A percentile compares a stretch with the other conserved stretches of the same genome.
Conservation (phyloP, 2,329 filamentous ascomycete genomes). For the Coniochaeta prunicola region DNA sequence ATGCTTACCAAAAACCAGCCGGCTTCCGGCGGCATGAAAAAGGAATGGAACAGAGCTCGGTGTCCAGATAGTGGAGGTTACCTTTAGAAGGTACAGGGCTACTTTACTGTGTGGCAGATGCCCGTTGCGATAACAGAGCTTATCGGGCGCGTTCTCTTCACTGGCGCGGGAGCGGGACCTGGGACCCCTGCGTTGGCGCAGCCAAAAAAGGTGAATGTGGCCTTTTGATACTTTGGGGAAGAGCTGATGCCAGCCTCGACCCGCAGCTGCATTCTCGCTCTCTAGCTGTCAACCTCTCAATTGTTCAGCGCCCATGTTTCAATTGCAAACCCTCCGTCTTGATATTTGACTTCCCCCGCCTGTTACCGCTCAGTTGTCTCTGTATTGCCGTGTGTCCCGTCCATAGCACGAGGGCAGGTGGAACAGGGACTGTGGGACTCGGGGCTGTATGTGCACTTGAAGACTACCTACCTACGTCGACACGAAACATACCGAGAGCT, state of each 20-base stretch:
- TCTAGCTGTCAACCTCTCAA: not conserved
- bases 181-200: not conserved
- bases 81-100: too few relatives aligned
- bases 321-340: not conserved
- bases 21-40: too few relatives aligned
- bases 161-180: not conserved
- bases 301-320: not conserved
- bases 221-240: constrained; percentile 2
- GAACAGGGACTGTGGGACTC: not conserved
- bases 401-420: not conserved
- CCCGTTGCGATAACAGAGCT: not conserved
- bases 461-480: not conserved
- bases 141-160: not conserved
- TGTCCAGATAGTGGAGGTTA: too few relatives aligned
- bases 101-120: not conserved
- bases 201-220: constrained; percentile 8
- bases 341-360: not conserved
- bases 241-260: constrained; percentile 3
- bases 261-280: constrained; percentile 2
- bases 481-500: not conserved
- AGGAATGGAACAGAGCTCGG: too few relatives aligned
- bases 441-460: not conserved
- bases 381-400: not conserved
- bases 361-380: not conserved
- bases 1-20: too few relatives aligned